Conservation (phyloP, 2,329 filamentous ascomycete species). For the Plenodomus lindquistii region DNA sequence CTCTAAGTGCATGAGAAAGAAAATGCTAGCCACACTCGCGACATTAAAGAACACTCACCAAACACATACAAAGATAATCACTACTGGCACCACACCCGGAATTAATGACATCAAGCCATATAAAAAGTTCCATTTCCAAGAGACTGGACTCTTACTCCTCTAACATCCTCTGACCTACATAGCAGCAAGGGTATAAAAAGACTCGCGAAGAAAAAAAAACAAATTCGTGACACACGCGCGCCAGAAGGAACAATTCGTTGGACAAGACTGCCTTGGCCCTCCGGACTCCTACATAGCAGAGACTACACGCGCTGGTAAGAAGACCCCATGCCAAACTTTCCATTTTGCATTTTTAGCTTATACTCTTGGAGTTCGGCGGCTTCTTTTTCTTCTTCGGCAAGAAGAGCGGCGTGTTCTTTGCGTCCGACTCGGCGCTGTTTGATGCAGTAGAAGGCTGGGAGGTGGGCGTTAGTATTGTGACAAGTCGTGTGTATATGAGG, state of each 20-base stretch:
- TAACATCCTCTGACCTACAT: too few species aligned
- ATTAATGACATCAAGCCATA: constrained; percentile 3
- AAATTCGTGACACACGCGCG: not conserved
- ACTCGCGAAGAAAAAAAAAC: not conserved
- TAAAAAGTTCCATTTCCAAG: too few species aligned
- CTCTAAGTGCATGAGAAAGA: too few species aligned
- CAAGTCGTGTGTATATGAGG: too few species aligned
- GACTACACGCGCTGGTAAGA: not conserved
- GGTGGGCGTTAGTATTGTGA: not conserved
- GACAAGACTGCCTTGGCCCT: too few species aligned
- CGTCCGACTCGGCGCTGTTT: constrained; percentile 44
- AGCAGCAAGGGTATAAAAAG: too few species aligned
- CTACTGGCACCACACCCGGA: too few species aligned
- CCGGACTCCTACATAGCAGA: not conserved
- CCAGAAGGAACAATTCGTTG: too few species aligned
- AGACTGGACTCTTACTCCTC: too few species aligned
- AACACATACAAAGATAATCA: too few species aligned
- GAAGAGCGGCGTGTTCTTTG: constrained; percentile 35
- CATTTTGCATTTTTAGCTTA: constrained; percentile 33
- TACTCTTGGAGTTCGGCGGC: constrained; percentile 41
- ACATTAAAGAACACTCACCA: too few species aligned
- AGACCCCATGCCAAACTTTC: constrained; percentile 25
- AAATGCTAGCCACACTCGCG: too few species aligned
- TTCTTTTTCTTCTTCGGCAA: constrained; percentile 43
- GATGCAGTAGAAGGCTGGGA: constrained; percentile 40